Base-by-base conservation (phyloP, 2,329 filamentous ascomycete genomes). In the Talaromyces sp. region DNA sequence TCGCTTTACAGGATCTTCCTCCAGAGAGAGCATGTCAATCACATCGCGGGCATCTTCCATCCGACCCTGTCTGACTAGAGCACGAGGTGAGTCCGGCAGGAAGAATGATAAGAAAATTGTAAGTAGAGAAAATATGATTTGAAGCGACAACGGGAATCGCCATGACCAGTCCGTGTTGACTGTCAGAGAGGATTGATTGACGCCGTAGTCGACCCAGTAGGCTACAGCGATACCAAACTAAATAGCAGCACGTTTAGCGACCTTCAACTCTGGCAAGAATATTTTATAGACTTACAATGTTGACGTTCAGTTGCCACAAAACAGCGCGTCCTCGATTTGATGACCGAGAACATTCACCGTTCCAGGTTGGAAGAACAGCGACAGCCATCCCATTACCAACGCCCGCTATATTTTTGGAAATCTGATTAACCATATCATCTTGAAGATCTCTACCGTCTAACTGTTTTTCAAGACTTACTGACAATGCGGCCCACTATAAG, bases 401-500 rank as follows among this genome's bases (percentile, higher is more conserved):
- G 19, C 82, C 81, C 12, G 81, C 83, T 32, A 14, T 9, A 17
- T 38, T 38, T 38, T 38, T 38, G 3, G 3, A 3, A 2, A 12
- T 32, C 11, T 32, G 12, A 14, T 35, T 14, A 35, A 12, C 11
- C 11, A 14, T 35, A 11, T 12, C 12, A 10, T 32, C 31, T 10
- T 32, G 11, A 10, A 32, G 31, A 3, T 35, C 3, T 14, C 10
- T 10, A 10, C 14, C 12, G 1, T 14, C 12, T 35, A 35, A 10
- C 4, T 35, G 1, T 1, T 31, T 35, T 3, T 14, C 32, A 14
- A 31, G 10, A 10, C 50, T 31, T 31, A 52, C 50, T 52, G 5
- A 84, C 71, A 9, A 82, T 76, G 54, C 81, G 70, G n/a, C 82
- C 83, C 57, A 83, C 71, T 65, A 86, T 83, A 65, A 86, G 79